Conservation (phyloP, 495 filamentous ascomycete species). For the Cercophora sp. region DNA sequence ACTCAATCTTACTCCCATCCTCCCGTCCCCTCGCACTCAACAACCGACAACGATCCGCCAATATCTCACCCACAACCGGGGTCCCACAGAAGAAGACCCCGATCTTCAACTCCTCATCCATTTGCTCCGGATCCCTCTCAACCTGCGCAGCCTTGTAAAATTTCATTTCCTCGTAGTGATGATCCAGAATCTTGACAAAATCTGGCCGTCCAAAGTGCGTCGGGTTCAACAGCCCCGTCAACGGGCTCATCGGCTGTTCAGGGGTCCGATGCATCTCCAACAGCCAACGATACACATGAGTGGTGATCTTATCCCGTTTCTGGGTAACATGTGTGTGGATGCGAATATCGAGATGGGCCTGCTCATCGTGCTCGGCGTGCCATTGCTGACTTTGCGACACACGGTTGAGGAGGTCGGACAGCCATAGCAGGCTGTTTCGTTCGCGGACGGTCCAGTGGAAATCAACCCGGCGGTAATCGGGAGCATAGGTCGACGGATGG, state of each 20-base stretch:
- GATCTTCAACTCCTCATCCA: conserved; percentile 18
- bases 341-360: conserved; percentile 30
- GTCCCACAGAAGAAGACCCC: conserved; percentile 21
- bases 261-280: conserved; percentile 35
- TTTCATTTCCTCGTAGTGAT: conserved; percentile 31
- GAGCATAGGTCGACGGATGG: background rate
- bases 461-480: conserved; percentile 31
- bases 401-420: conserved; percentile 38
- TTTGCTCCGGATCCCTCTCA: conserved; percentile 20
- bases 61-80: conserved; percentile 16
- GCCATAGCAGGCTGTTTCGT: conserved; percentile 37
- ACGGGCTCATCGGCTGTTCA: conserved; percentile 23
- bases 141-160: conserved; percentile 19
- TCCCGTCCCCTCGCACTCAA: conserved; percentile 14
- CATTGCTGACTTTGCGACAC: conserved; percentile 20
- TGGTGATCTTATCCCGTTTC: conserved; percentile 18
- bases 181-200: conserved; percentile 49
- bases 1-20: conserved; percentile 18
- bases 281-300: conserved; percentile 37
- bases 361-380: conserved; percentile 3
- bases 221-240: conserved; percentile 36
- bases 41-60: conserved; percentile 17
- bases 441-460: conserved; percentile 42
- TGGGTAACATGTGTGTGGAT: conserved; percentile 28
- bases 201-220: conserved; percentile 51